phyloP scores from a whole-genome alignment of 345 rosid species.

The Syzygium oleosum region DNA sequence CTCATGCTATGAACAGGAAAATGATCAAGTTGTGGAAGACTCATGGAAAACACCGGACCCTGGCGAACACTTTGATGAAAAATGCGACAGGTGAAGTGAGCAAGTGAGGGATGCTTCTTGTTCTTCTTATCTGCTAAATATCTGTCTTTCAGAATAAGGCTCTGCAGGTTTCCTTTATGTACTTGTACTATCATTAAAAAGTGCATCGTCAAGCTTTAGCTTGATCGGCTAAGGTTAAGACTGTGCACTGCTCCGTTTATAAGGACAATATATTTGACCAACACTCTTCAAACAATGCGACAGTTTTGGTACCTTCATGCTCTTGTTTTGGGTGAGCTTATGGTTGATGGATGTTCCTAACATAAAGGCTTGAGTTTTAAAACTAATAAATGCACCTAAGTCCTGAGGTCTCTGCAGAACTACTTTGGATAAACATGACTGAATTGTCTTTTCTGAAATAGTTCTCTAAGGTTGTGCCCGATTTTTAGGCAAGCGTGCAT shows the following conservation, averaged over 20 bases:
- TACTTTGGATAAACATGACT: not conserved
- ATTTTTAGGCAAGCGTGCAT: not conserved
- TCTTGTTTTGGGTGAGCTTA: not conserved
- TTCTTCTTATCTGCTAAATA: not conserved
- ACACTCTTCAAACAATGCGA: not conserved
- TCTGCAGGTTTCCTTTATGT: not conserved
- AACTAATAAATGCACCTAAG: not conserved
- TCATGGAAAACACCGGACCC: constrained; percentile 14
- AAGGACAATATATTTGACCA: not conserved
- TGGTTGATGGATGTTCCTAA: not conserved
- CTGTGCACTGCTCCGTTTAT: not conserved
- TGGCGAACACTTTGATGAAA: constrained; percentile 31
- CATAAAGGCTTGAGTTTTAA: not conserved
- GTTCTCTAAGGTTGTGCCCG: not conserved
- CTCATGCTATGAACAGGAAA: constrained; percentile 51
- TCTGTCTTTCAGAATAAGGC: not conserved
- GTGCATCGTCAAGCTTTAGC: not conserved
- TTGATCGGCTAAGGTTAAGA: not conserved
- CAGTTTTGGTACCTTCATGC: not conserved
- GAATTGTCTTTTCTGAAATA: not conserved
- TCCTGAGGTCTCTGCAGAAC: not conserved
- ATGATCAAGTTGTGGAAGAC: constrained; percentile 21
- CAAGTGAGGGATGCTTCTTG: constrained; percentile 17
- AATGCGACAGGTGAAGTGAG: constrained; percentile 75
- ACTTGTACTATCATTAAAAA: not conserved